Evolutionary conservation across 257 asterid species (phyloP), one percentile per base, ranked within the genome.

Genomic region (Petrea volubilis): DNA sequence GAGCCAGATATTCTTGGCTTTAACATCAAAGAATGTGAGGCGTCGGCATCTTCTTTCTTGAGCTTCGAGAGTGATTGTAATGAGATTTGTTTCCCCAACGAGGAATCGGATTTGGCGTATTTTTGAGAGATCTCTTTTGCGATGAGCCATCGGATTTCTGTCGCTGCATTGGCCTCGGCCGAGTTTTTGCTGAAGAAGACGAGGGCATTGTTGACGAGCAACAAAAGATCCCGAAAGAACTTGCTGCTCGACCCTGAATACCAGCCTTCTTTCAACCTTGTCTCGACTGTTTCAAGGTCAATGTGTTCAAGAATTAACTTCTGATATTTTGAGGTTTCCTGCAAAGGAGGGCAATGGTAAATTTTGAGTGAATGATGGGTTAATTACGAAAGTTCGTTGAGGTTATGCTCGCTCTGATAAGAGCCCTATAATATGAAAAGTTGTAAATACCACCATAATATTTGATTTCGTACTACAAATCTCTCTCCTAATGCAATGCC

Each of bases 201-300:
- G 13, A 85, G 85, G 17, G 95, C 96, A 13, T 90, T 85, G 85
- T 85, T 90, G 80, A 76, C 95, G 5, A 90, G 83, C 70, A 90
- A 57, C 68, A 85, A 57, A 17, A 90, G 83, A 72, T 90, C 96
- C 5, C 96, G 94, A 55, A 77, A 90, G 75, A 90, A 90, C 75
- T 84, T 85, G 79, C 53, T 67, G 21, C 47, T 53, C 65, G 90
- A 84, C 38, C 75, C 79, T 0, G 57, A 44, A 41, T 90, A 90
- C 60, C 74, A 74, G 14, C 90, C 94, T 71, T 87, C 78, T 75
- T 82, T 80, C 78, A 87, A 43, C 82, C 92, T 78, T 3, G 74
- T 71, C 53, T 79, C 89, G 0, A 88, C 46, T 28, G 78, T 78
- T 28, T 80, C 88, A 1, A 88, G 77, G 76, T 88, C 95, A 0